Conservation (phyloP, 106 monocot species). For the Xerophyta viscosa region DNA sequence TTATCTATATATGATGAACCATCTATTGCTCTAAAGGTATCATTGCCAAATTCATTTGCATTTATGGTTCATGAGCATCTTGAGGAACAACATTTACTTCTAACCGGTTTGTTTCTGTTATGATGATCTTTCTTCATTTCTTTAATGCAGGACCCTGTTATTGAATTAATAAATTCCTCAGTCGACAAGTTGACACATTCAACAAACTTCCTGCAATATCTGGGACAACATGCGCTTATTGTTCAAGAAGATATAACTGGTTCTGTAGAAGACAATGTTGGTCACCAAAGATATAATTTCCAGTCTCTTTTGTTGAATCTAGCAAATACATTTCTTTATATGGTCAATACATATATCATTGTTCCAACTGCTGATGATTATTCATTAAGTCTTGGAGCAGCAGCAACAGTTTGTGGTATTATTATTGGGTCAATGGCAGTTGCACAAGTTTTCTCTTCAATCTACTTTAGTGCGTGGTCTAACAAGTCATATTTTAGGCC, state of each 20-base stretch:
- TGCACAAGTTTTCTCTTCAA: slow-evolving; percentile 59
- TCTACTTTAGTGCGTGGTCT: slow-evolving; percentile 74
- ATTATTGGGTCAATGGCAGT: slow-evolving; percentile 76
- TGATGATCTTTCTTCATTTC: no score
- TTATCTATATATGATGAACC: slow-evolving; percentile 63
- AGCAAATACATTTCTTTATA: slow-evolving; percentile 62
- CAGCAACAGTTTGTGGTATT: slow-evolving; percentile 66
- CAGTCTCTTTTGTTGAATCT: slow-evolving; percentile 61
- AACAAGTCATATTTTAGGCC: slow-evolving; percentile 65
- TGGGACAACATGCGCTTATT: slow-evolving; percentile 61
- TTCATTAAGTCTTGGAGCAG: slow-evolving; percentile 55
- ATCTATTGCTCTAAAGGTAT: slow-evolving; percentile 35
- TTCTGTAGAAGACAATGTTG: slow-evolving; percentile 20
- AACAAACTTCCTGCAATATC: slow-evolving; percentile 49
- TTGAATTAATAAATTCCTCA: slow-evolving; percentile 45
- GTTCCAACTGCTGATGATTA: slow-evolving; percentile 73
- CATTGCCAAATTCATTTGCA: background rate
- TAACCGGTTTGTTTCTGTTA: no score
- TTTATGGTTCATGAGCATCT: background rate
- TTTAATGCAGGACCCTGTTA: slow-evolving; percentile 65
- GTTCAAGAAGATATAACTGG: slow-evolving; percentile 39
- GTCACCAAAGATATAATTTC: slow-evolving; percentile 43
- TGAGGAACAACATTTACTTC: no score
- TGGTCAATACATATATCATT: slow-evolving; percentile 69
- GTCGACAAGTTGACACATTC: slow-evolving; percentile 52